phyloP scores from a whole-genome alignment of 331 rosid species.

The Pyrus hybrid region DNA sequence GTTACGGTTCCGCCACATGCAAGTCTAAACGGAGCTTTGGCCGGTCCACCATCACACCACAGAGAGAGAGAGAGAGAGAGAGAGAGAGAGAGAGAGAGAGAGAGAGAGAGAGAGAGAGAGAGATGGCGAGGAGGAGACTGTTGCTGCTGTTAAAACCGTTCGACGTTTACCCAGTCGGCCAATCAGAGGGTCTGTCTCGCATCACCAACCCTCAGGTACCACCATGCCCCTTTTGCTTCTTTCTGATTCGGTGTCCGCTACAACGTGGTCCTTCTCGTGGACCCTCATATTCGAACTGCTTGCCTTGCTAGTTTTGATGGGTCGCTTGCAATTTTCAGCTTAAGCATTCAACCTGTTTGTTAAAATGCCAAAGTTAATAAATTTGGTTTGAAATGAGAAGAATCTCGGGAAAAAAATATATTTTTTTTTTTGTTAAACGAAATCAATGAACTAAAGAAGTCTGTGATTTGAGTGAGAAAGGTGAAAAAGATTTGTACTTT shows the following conservation, averaged over 20 bases:
- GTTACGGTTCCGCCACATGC: neutral
- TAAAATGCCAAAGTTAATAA: slow-evolving; percentile 19
- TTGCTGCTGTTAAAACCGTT: slow-evolving; percentile 60
- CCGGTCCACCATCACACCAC: neutral
- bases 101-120: neutral
- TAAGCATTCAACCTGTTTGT: slow-evolving; percentile 32
- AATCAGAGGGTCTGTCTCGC: slow-evolving; percentile 27
- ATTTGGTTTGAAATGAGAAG: neutral
- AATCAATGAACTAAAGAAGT: neutral
- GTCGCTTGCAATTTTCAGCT: neutral
- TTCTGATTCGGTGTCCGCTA: neutral
- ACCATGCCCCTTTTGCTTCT: neutral
- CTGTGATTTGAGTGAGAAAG: neutral
- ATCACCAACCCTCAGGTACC: slow-evolving; percentile 47
- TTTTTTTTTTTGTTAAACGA: neutral
- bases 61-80: too few relatives aligned
- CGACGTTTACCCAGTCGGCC: slow-evolving; percentile 33
- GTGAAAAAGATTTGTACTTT: neutral
- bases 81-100: too few relatives aligned
- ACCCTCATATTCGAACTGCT: neutral
- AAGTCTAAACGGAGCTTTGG: neutral
- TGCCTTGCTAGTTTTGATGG: neutral
- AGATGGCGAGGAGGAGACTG: slow-evolving; percentile 53
- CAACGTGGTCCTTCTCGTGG: neutral
- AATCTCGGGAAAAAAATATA: neutral